Conservation (phyloP, 108 stramenopile genomes). For the Schizochytrium sp. region DNA sequence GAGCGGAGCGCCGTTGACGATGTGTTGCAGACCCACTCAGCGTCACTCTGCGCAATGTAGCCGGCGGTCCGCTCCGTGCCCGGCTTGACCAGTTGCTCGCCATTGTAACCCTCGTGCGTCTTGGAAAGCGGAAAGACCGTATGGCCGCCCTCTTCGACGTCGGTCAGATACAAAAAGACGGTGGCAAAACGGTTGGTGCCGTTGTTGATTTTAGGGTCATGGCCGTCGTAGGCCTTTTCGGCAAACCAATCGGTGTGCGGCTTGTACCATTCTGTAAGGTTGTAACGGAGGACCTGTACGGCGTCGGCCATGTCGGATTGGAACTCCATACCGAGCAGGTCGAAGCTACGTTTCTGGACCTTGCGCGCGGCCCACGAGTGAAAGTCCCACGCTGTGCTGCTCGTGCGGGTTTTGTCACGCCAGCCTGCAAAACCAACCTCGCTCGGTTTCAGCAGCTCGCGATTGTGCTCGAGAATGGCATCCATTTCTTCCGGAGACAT, state of each 20-base stretch:
- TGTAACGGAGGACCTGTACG: conserved; percentile 59
- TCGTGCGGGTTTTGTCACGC: conserved; percentile 41
- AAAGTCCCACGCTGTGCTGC: conserved; percentile 45
- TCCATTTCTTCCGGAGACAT: background rate
- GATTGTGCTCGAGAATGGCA: background rate
- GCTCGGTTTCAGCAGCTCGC: background rate
- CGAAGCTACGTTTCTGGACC: conserved; percentile 42
- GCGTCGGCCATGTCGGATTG: conserved; percentile 57
- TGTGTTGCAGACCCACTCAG: conserved; percentile 25
- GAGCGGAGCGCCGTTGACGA: conserved; percentile 49
- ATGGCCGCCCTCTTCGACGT: conserved; percentile 62
- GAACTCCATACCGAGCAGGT: conserved; percentile 40
- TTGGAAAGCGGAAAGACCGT: conserved; percentile 41
- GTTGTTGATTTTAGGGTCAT: conserved; percentile 17
- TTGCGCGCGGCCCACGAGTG: conserved; percentile 18
- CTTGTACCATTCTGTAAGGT: conserved; percentile 54
- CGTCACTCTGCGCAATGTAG: conserved; percentile 3
- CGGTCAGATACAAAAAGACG: conserved; percentile 76
- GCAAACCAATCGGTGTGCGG: conserved; percentile 59
- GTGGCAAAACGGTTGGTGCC: conserved; percentile 70
- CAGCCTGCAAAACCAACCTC: background rate
- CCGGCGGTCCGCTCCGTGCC: background rate
- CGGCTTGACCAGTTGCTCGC: background rate
- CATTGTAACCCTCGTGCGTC: conserved; percentile 10
- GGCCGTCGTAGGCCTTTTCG: conserved; percentile 23